phyloP scores from a whole-genome alignment of 805 yeast genomes.

The Ogataea trehaloabstinens region DNA sequence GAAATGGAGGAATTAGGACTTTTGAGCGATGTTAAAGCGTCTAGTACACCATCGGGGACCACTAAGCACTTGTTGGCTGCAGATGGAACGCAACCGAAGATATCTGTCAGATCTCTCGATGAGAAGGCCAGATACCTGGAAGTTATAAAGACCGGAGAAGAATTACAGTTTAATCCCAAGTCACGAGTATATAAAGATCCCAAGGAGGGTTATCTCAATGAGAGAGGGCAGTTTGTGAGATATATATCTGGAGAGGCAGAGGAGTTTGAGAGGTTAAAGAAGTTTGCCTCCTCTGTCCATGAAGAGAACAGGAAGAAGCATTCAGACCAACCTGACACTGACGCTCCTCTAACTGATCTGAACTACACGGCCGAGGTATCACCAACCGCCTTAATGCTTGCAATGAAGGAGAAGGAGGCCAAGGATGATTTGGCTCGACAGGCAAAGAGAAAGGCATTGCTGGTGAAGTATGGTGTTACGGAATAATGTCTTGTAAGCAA shows the following conservation, averaged over 20 bases:
- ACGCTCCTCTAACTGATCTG: conserved; percentile 23
- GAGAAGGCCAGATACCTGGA: conserved; percentile 73
- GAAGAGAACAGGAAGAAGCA: conserved; percentile 16
- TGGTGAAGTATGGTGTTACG: conserved; percentile 39
- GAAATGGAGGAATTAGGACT: conserved; percentile 42
- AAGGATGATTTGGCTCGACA: conserved; percentile 29
- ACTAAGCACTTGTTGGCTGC: no score
- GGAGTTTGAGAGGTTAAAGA: conserved; percentile 46
- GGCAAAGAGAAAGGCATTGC: conserved; percentile 30
- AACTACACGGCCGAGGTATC: conserved; percentile 36
- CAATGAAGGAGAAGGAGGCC: conserved; percentile 34
- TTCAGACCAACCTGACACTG: conserved; percentile 10
- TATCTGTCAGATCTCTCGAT: conserved; percentile 60
- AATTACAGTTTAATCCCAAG: conserved; percentile 52
- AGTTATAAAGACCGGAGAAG: conserved; percentile 43
- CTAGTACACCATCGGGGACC: conserved; percentile 6
- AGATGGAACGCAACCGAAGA: conserved; percentile 26
- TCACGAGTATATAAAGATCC: conserved; percentile 40
- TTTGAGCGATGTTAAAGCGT: conserved; percentile 15
- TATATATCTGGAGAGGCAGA: conserved; percentile 56
- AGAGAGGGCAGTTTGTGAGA: conserved; percentile 49
- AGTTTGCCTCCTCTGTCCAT: conserved; percentile 37
- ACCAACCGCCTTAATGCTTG: conserved; percentile 45
- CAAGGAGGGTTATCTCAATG: conserved; percentile 33
- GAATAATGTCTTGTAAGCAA: no score